A percentile compares a stretch with the other conserved stretches of the same genome.
These are phyloP conservation scores for Candida neerlandica DNA, from an alignment of 1,139 yeast genomes.

Conservation along the genomic window DNA sequence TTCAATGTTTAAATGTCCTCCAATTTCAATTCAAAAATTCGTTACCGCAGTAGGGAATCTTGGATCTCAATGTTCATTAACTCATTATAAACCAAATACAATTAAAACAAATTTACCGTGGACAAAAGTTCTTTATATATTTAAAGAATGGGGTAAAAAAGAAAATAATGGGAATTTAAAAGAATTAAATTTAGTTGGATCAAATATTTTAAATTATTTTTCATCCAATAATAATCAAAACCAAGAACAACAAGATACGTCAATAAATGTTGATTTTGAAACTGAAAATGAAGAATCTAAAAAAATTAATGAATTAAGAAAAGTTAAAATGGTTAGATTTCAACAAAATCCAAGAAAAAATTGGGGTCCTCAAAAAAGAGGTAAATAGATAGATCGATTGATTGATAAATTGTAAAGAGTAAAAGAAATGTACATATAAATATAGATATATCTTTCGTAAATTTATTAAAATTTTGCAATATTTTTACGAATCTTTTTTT, in stretches of 20 bases:
- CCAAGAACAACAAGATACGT: too few relatives aligned
- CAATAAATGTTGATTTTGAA: conserved; percentile 45
- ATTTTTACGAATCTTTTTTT: too few relatives aligned
- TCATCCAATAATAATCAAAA: conserved; percentile 11
- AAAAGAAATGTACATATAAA: background rate
- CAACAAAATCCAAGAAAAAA: conserved; percentile 91
- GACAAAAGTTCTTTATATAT: conserved; percentile 71
- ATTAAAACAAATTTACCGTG: conserved; percentile 91
- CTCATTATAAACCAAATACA: conserved; percentile 87
- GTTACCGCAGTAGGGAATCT: conserved; percentile 83
- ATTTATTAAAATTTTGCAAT: too few relatives aligned
- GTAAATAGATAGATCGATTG: conserved; percentile 6
- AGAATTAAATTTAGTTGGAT: conserved; percentile 52
- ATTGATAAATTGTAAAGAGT: background rate
- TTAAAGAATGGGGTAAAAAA: conserved; percentile 56
- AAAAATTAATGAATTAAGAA: conserved; percentile 61
- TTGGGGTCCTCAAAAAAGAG: conserved; percentile 82
- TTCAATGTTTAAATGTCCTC: conserved; percentile 75
- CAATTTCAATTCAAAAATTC: conserved; percentile 74
- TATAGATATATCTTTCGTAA: background rate
- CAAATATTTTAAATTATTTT: conserved; percentile 54
- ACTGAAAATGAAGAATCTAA: conserved; percentile 56
- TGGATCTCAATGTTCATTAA: conserved; percentile 78
- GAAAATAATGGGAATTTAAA: background rate
- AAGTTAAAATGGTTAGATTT: conserved; percentile 77